Evolutionary conservation across 352 stramenopile genomes (phyloP).

Genomic region (Pythium sp.): DNA sequence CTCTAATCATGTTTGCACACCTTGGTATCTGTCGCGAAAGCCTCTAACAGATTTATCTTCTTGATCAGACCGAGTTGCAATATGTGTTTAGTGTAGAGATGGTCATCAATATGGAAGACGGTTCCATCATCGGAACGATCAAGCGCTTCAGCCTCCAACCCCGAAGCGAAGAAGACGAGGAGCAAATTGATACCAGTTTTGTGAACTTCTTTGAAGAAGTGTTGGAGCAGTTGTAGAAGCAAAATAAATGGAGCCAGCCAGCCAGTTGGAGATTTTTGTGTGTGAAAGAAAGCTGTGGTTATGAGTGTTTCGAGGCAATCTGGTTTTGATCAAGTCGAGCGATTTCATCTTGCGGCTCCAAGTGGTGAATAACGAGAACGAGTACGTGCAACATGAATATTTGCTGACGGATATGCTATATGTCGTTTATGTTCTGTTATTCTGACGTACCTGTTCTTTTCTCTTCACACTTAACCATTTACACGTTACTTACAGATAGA

Average conservation of each 20-base stretch:
- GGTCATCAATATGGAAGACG: constrained; percentile 56
- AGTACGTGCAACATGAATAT: not conserved
- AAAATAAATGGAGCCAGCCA: constrained; percentile 9
- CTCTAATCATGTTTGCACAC: not conserved
- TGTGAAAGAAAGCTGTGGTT: not conserved
- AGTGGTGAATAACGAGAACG: not conserved
- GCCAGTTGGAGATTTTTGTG: constrained; percentile 6
- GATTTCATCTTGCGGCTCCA: not conserved
- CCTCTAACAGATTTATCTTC: not conserved
- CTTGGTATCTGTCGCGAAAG: not conserved
- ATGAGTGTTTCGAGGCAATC: not conserved
- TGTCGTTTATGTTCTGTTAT: not conserved
- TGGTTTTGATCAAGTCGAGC: not conserved
- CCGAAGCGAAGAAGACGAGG: constrained; percentile 55
- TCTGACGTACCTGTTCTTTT: not conserved
- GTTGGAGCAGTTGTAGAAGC: constrained; percentile 59
- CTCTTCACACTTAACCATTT: not conserved
- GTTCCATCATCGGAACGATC: constrained; percentile 55
- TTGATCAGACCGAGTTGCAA: constrained; percentile 52
- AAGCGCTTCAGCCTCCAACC: constrained; percentile 69
- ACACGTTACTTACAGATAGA: not conserved
- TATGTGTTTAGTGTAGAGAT: constrained; percentile 84
- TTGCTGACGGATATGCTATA: not conserved
- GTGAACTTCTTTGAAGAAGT: constrained; percentile 81
- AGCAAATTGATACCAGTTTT: constrained; percentile 85